Evolutionary conservation across 139 green algal species (phyloP).

Genomic region (Chlorella ohadii): DNA sequence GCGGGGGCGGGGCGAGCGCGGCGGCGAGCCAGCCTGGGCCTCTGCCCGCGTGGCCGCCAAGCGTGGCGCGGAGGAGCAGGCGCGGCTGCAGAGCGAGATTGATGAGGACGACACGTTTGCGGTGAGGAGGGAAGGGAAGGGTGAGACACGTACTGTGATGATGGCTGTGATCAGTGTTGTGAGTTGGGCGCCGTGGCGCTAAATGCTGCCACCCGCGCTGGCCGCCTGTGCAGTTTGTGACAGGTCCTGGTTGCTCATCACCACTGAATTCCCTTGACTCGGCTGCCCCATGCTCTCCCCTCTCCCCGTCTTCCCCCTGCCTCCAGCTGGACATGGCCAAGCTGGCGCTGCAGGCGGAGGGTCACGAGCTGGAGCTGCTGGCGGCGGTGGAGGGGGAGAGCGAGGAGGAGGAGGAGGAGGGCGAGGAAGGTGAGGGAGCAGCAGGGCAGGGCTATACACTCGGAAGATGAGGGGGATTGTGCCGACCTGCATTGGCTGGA

Average conservation of each 20-base stretch:
- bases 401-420: constrained; percentile 22
- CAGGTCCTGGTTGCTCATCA: no score
- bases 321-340: constrained; percentile 26
- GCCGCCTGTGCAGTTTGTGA: no score
- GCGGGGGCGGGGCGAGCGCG: constrained; percentile 18
- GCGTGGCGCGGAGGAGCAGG: background rate
- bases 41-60: constrained; percentile 15
- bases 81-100: constrained; percentile 42
- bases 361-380: constrained; percentile 51
- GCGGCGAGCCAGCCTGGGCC: constrained; percentile 23
- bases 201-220: no score
- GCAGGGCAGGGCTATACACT: no score
- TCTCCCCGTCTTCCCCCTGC: background rate
- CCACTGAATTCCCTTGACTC: no score
- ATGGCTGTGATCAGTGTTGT: no score
- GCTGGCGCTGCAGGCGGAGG: constrained; percentile 25
- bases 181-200: no score
- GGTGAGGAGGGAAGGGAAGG: background rate
- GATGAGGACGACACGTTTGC: constrained; percentile 61
- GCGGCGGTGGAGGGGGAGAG: constrained; percentile 48
- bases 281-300: no score
- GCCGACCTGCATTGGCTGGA: no score
- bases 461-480: no score
- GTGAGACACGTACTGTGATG: no score
- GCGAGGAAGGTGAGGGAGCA: background rate